A percentile compares a stretch with the other conserved stretches of the same genome.
Evolutionary conservation across 345 rosid genomes (phyloP).

Genomic region (Draba incana): DNA sequence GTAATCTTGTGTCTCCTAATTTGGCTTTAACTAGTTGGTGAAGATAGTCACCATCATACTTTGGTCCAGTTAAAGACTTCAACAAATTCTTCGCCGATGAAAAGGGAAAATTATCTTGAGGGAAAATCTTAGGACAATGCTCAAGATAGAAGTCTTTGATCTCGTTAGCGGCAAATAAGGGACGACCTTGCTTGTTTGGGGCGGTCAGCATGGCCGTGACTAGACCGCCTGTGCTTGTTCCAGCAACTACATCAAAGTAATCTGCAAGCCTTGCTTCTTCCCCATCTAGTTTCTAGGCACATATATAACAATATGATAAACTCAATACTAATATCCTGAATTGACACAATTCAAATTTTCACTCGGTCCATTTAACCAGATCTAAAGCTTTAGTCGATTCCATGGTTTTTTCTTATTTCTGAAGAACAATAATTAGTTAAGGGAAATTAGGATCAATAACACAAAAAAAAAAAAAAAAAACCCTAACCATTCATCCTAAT

Average conservation of each 20-base stretch:
- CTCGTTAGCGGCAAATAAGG: constrained; percentile 63
- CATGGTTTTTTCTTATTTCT: background rate
- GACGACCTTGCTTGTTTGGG: constrained; percentile 56
- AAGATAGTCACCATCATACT: constrained; percentile 59
- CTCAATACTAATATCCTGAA: background rate
- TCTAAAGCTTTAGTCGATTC: background rate
- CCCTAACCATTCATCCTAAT: too few relatives aligned
- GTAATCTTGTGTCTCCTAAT: constrained; percentile 47
- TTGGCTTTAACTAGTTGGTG: constrained; percentile 47
- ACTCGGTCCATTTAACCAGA: background rate
- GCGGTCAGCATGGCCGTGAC: constrained; percentile 67
- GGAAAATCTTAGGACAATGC: constrained; percentile 56
- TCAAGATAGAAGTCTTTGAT: constrained; percentile 52
- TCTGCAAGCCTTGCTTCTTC: constrained; percentile 68
- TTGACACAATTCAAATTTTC: background rate
- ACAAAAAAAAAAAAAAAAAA: too few relatives aligned
- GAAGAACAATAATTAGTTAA: background rate
- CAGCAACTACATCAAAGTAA: constrained; percentile 68
- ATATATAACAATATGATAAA: background rate
- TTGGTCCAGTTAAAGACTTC: constrained; percentile 54
- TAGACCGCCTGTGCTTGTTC: constrained; percentile 79
- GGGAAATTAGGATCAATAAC: too few relatives aligned
- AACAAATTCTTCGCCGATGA: constrained; percentile 32
- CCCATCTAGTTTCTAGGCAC: constrained; percentile 63
- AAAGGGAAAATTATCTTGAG: constrained; percentile 42